phyloP scores from a whole-genome alignment of 345 rosid species.

The Citrus mangshanensis region DNA sequence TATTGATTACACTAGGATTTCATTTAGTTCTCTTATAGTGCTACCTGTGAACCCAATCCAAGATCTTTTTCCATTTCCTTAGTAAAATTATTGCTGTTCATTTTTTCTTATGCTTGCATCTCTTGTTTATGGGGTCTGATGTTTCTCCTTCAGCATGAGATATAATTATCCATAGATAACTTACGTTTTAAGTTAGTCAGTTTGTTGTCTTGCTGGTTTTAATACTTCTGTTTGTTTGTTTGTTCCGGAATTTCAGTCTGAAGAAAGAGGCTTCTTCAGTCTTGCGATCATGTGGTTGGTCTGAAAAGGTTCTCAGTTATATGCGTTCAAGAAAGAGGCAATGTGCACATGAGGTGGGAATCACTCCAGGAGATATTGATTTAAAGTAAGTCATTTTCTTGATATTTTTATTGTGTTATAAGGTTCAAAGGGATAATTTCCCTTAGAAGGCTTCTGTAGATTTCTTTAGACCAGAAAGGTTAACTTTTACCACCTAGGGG shows the following conservation, averaged over 20 bases:
- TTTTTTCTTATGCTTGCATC: background rate
- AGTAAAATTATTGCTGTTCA: background rate
- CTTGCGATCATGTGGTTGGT: slow-evolving; percentile 76
- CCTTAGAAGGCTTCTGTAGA: background rate
- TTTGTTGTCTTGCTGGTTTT: background rate
- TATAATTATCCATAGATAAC: background rate
- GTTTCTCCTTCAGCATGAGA: too few relatives aligned
- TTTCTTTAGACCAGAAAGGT: too few relatives aligned
- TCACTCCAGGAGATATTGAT: slow-evolving; percentile 26
- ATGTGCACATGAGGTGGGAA: slow-evolving; percentile 35
- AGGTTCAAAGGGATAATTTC: background rate
- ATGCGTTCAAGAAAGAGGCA: slow-evolving; percentile 66
- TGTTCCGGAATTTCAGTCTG: slow-evolving; percentile 45
- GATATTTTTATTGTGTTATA: background rate
- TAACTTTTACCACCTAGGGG: too few relatives aligned
- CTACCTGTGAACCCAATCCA: background rate
- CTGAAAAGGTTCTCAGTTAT: slow-evolving; percentile 45
- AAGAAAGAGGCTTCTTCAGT: slow-evolving; percentile 52
- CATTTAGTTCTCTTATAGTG: too few relatives aligned
- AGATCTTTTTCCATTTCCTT: background rate
- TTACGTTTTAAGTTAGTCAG: background rate
- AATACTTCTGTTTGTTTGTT: background rate
- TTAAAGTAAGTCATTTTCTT: slow-evolving; percentile 57
- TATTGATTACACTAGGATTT: background rate
- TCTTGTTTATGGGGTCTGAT: background rate